A percentile compares a stretch with the other conserved stretches of the same genome.
These are phyloP conservation scores for Chimonanthus salicifolius DNA, from an alignment of 164 flowering plant species.

Conservation along the genomic window DNA sequence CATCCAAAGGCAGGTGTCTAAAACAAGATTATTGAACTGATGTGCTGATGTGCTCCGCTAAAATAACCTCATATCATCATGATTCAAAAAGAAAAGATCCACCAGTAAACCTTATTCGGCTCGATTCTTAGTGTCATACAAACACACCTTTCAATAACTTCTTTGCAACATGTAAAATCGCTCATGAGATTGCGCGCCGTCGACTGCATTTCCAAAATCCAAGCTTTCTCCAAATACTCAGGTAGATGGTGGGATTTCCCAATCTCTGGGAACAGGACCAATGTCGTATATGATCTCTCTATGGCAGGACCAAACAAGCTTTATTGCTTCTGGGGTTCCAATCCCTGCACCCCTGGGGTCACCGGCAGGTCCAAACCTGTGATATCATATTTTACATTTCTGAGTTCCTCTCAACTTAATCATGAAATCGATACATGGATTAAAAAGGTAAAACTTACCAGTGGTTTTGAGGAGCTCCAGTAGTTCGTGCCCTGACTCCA, in stretches of 20 bases:
- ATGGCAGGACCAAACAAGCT: constrained; percentile 97
- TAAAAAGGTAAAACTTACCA: constrained; percentile 39
- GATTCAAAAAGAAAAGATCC: no score
- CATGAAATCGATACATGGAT: not conserved
- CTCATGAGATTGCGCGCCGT: no score
- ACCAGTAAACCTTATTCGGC: no score
- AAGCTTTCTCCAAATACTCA: constrained; percentile 19
- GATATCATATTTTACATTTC: constrained; percentile 2
- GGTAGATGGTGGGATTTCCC: constrained; percentile 73
- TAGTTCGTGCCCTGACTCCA: constrained; percentile 89
- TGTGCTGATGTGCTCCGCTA: no score
- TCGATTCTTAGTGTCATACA: no score
- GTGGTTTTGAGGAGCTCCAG: constrained; percentile 99
- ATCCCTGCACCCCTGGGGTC: constrained; percentile 99
- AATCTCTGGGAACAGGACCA: constrained; percentile 68
- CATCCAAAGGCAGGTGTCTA: no score
- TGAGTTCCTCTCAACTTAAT: not conserved
- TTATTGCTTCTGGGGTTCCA: constrained; percentile 98
- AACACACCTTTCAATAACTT: no score
- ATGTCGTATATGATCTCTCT: constrained; percentile 89
- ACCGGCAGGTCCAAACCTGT: constrained; percentile 98
- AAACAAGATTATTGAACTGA: no score
- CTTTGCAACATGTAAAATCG: no score
- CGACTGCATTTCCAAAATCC: no score
- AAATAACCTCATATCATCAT: no score